Evolutionary conservation across 73 alveolate species (phyloP).

Genomic region (Paraurostyla sp.): DNA sequence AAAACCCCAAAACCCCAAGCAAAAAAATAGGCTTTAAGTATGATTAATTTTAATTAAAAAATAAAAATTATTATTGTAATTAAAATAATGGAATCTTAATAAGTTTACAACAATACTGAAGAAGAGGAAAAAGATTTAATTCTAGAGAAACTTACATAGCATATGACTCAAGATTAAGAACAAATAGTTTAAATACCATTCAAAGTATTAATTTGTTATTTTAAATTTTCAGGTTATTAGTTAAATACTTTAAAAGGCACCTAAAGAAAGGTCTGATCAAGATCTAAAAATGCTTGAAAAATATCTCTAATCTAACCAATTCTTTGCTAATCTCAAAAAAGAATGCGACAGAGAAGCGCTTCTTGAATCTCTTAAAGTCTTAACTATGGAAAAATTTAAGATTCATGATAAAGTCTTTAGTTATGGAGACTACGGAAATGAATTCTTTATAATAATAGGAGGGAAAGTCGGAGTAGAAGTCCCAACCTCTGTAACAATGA

Average conservation of each 20-base stretch:
- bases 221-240: not conserved
- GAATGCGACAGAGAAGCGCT: constrained; percentile 17
- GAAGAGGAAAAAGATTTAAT: too few relatives aligned
- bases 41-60: too few relatives aligned
- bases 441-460: constrained; percentile 13
- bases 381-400: not conserved
- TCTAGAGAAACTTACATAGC: not conserved
- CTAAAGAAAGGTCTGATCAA: constrained; percentile 26
- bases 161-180: not conserved
- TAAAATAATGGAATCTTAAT: too few relatives aligned
- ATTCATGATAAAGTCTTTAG: not conserved
- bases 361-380: not conserved
- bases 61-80: too few relatives aligned
- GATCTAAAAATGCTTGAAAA: not conserved
- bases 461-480: constrained; percentile 40
- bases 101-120: too few relatives aligned
- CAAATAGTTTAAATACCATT: not conserved
- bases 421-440: constrained; percentile 59
- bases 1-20: too few relatives aligned
- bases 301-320: not conserved
- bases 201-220: not conserved
- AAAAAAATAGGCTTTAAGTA: too few relatives aligned
- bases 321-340: constrained; percentile 1
- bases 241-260: not conserved
- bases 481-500: constrained; percentile 4